Percentiles rank a stretch among this genome's conserved stretches.
These are phyloP conservation scores for Amanita rubescens DNA, from an alignment of 768 basidiomycete species.

Conservation along the genomic window DNA sequence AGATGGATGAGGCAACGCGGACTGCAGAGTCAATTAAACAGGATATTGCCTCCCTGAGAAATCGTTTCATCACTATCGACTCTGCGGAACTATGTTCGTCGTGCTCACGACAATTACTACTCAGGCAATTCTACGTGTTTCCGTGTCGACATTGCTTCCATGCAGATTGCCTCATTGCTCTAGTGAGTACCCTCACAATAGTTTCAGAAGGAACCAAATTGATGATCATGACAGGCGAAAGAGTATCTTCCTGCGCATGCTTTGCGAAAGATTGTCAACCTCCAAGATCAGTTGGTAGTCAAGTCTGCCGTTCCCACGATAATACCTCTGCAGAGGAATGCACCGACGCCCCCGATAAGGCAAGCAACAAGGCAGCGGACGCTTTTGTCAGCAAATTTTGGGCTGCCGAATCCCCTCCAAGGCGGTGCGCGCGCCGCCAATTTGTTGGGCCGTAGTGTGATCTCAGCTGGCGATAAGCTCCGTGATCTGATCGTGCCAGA, in stretches of 20 bases:
- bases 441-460: slow-evolving; percentile 67
- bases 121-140: slow-evolving; percentile 95
- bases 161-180: slow-evolving; percentile 90
- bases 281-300: slow-evolving; percentile 81
- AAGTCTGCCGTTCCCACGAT: slow-evolving; percentile 23
- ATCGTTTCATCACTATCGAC: slow-evolving; percentile 89
- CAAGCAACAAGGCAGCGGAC: slow-evolving; percentile 51
- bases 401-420: slow-evolving; percentile 44
- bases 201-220: not conserved
- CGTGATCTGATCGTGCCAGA: slow-evolving; percentile 93
- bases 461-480: slow-evolving; percentile 84
- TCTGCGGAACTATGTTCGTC: slow-evolving; percentile 79
- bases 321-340: slow-evolving; percentile 23
- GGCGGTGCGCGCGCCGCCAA: slow-evolving; percentile 61
- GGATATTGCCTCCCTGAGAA: slow-evolving; percentile 79
- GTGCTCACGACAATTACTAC: slow-evolving; percentile 70
- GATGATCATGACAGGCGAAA: slow-evolving; percentile 56
- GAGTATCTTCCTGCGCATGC: slow-evolving; percentile 80
- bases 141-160: slow-evolving; percentile 98
- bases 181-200: slow-evolving; percentile 49
- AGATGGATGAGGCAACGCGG: slow-evolving; percentile 94
- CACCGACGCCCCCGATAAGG: slow-evolving; percentile 25
- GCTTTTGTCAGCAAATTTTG: slow-evolving; percentile 72
- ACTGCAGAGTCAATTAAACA: slow-evolving; percentile 91
- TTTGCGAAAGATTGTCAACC: slow-evolving; percentile 75